Conservation (phyloP, 2,329 filamentous ascomycete genomes). For the Bipolaris oryzae region DNA sequence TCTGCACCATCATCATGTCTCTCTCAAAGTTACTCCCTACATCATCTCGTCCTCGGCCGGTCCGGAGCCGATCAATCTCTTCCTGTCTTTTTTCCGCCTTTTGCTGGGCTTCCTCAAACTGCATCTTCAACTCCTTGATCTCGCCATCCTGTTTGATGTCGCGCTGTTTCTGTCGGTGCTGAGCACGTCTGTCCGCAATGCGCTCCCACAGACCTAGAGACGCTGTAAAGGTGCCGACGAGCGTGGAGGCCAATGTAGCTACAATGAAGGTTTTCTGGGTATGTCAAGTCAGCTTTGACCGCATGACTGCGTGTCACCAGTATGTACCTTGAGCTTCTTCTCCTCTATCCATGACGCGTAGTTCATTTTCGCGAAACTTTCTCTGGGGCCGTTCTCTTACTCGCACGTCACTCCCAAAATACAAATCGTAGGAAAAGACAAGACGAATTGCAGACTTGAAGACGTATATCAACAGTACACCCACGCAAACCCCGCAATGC, state of each 20-base stretch:
- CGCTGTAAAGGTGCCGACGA: constrained; percentile 54
- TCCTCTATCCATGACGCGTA: constrained; percentile 55
- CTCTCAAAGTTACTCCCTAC: constrained; percentile 41
- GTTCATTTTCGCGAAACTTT: constrained; percentile 44
- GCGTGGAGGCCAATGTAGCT: constrained; percentile 52
- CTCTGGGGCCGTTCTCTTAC: constrained; percentile 8
- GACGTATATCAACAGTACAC: background rate
- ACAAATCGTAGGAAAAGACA: background rate
- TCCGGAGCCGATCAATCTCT: constrained; percentile 30
- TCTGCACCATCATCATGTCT: constrained; percentile 44
- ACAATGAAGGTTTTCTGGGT: constrained; percentile 53
- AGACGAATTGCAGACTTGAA: background rate
- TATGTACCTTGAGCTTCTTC: constrained; percentile 51
- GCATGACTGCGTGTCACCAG: background rate
- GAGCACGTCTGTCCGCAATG: constrained; percentile 44
- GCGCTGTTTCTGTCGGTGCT: constrained; percentile 49
- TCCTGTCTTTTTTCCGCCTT: constrained; percentile 32
- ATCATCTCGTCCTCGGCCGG: constrained; percentile 33
- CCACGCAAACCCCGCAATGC: background rate
- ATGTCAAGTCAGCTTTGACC: background rate
- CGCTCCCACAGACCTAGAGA: constrained; percentile 53
- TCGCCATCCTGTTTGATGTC: constrained; percentile 43
- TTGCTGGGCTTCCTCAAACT: constrained; percentile 40
- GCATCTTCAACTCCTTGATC: constrained; percentile 41
- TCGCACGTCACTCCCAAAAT: background rate